Base-by-base conservation (phyloP, 495 filamentous ascomycete genomes). In the Penicillium dipodomyicola region DNA sequence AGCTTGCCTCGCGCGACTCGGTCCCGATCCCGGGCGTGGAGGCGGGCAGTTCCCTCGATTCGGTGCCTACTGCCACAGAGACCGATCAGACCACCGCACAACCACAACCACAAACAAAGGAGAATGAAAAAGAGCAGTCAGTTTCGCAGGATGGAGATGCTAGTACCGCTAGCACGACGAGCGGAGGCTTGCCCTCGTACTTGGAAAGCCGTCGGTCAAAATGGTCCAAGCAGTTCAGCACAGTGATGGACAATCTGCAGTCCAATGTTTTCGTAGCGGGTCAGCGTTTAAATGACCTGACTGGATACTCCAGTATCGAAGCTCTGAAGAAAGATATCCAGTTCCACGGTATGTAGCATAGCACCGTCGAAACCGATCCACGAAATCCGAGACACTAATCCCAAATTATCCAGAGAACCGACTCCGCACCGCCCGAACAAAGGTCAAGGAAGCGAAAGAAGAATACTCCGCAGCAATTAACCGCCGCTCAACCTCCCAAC, bases 291-390 rank as follows among this genome's bases (percentile, higher is more conserved):
- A 97, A 97, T 71, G 88, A 90, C 64, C 78, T 96, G 46, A 98
- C 95, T 1, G 95, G 95, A 12, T 98, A 98, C 80, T 87, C 89
- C 1, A 87, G 88, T 35, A 98, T 98, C 71, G 94, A 96, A 67
- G 76, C 85, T 11, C 78, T 98, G 47, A 92, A 96, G 67, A 72
- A 75, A 5, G 80, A 85, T 15, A 96, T 97, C 70, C 78, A 82
- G 20, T 66, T 67, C 6, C 88, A 87, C 76, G 84, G 84, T 87
- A 76, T 8, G 72, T 45, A 22, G 71, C 47, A 22, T 48, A 29
- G 37, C 17, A 40, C 11, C 41, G 19, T 22, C 15, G 15, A 39
- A 33, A 27, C n/a, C 32, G 11, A 5, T 33, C 49, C 4, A 23
- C 17, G 22, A 23, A 35, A 46, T 7, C 12, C 6, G 37, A 33